Evolutionary conservation across 202 grass and related monocot genomes (phyloP).

Genomic region (Schoenoplectus tabernaemontani): DNA sequence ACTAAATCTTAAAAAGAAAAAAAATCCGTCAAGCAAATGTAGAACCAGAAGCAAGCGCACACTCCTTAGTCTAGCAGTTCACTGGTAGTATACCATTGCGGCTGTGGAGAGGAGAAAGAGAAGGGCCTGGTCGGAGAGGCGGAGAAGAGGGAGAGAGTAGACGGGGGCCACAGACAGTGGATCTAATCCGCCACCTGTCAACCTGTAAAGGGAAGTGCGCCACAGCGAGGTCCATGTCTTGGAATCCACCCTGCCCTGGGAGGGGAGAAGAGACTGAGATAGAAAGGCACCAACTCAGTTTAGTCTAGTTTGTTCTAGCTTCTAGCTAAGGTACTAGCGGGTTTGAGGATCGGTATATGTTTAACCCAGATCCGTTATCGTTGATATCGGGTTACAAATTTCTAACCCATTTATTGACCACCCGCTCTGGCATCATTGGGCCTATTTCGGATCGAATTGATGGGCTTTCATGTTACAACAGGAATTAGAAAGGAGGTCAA

Average conservation of each 20-base stretch:
- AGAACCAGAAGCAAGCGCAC: background rate
- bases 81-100: background rate
- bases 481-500: too few species aligned
- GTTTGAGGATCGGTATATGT: background rate
- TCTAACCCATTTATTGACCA: background rate
- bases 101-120: background rate
- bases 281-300: background rate
- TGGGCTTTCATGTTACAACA: background rate
- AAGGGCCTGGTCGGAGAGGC: background rate
- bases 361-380: background rate
- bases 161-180: background rate
- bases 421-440: background rate
- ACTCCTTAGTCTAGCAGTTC: background rate
- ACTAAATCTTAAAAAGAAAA: slow-evolving; percentile 18
- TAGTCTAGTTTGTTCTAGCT: background rate
- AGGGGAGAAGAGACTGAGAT: background rate
- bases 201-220: slow-evolving; percentile 1
- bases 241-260: background rate
- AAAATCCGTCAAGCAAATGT: background rate
- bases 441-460: background rate
- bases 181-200: background rate
- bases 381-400: background rate
- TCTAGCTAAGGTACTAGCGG: background rate
- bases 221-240: slow-evolving; percentile 8
- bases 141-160: background rate